These are phyloP conservation scores for Penicillium sp. DNA, from an alignment of 2,329 filamentous ascomycete genomes.

Conservation along the genomic window DNA sequence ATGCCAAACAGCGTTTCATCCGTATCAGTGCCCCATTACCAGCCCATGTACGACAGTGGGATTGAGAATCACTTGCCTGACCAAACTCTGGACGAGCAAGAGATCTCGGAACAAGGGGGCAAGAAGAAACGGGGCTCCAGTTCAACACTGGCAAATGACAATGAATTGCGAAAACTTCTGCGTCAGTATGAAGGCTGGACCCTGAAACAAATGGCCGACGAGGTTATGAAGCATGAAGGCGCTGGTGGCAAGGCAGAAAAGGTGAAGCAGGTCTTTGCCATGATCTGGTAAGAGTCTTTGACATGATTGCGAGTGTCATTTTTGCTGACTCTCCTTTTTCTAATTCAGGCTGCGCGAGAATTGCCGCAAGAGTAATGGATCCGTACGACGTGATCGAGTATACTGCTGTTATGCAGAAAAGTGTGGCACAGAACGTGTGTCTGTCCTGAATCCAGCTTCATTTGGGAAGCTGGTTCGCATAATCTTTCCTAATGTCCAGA, in stretches of 20 bases:
- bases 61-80: conserved; percentile 41
- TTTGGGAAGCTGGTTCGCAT: conserved; percentile 97
- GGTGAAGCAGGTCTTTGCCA: conserved; percentile 49
- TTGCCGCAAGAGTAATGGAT: conserved; percentile 48
- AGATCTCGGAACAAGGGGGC: conserved; percentile 40
- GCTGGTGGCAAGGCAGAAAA: conserved; percentile 48
- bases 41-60: conserved; percentile 39
- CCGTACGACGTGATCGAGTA: conserved; percentile 84
- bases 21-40: conserved; percentile 36
- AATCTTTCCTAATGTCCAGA: conserved; percentile 91
- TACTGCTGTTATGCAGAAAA: conserved; percentile 93
- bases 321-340: no score
- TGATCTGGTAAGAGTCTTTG: conserved; percentile 47
- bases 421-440: conserved; percentile 88
- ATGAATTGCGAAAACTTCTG: conserved; percentile 44
- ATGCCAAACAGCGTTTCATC: conserved; percentile 30
- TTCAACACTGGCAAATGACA: conserved; percentile 46
- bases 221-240: conserved; percentile 47
- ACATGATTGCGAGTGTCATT: no score
- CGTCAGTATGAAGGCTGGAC: conserved; percentile 44
- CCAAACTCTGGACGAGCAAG: conserved; percentile 38
- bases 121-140: conserved; percentile 45
- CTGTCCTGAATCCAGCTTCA: conserved; percentile 90
- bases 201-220: conserved; percentile 44
- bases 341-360: conserved; percentile 47